phyloP scores from a whole-genome alignment of 1,139 yeast species.

The Hyphopichia fennica region DNA sequence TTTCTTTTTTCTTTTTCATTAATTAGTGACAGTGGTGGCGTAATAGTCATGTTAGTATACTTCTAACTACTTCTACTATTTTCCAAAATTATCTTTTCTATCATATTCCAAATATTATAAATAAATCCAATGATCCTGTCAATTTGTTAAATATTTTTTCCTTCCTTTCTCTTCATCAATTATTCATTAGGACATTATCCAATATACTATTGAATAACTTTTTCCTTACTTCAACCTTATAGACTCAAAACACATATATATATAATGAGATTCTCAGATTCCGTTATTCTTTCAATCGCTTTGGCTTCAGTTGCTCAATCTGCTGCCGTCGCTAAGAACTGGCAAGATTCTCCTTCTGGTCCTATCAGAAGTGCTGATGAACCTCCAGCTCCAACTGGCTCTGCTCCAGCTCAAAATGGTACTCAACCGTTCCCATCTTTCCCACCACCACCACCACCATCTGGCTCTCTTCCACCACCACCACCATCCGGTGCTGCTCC shows the following conservation, averaged over 20 bases:
- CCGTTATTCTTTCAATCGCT: constrained; percentile 19
- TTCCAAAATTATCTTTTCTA: background rate
- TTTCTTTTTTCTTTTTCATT: background rate
- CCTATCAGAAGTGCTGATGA: background rate
- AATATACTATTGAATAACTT: too few relatives aligned
- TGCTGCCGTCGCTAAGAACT: constrained; percentile 1
- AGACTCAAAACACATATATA: background rate
- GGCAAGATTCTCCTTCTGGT: background rate
- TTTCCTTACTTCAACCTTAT: background rate
- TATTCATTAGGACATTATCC: too few relatives aligned
- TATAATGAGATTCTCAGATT: constrained; percentile 23
- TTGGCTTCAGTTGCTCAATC: constrained; percentile 7
- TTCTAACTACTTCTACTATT: too few relatives aligned
- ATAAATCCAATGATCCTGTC: background rate
- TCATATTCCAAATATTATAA: background rate
- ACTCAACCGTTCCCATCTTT: background rate
- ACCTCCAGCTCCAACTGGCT: background rate
- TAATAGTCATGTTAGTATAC: background rate
- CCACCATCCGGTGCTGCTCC: too few relatives aligned
- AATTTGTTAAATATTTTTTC: background rate
- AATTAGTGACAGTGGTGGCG: too few relatives aligned
- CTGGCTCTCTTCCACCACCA: background rate
- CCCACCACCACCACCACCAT: background rate
- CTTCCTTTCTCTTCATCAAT: too few relatives aligned
- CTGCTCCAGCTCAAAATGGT: constrained; percentile 1